Base-by-base conservation (phyloP, 139 green algal species). In the Closterium sp. region DNA sequence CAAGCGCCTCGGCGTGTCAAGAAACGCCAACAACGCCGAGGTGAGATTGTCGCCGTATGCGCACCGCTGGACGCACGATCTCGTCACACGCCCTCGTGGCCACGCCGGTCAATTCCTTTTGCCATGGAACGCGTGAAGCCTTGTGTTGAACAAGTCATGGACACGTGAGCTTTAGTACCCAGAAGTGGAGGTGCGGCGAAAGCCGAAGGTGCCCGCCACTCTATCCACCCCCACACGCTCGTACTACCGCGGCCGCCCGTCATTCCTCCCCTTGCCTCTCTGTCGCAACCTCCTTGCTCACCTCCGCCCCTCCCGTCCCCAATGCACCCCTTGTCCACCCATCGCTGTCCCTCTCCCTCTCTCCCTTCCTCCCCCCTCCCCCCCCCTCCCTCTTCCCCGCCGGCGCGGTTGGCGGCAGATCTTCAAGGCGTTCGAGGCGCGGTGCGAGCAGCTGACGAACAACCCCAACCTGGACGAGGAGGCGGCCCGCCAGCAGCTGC, bases 371-470 rank as follows among this genome's bases (percentile, higher is more conserved):
- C 9, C 16, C 43, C 43, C 43, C 43, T 16, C 3, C 23, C 23
- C 43, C 9, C 43, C 43, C 43, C 43, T 12, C 9, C 7, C 9
- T 12, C 43, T n/a, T 16, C 2, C 43, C 43, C 0, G 43, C 43
- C 43, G 2, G 43, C 43, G 43, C 2, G 12, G 43, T 69, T 16
- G 43, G 81, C 30, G 64, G 81, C 81, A 86, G 81, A 86, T 86
- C 30, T 32, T 86, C 2, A 86, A 86, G 4, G 81, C 81, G 81
- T 86, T 86, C 30, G 81, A 86, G 81, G 81, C n/a, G 81, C 81
- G 81, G 81, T 86, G 81, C 81, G 30, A 34, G 81, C n/a, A 86
- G 81, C 81, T 86, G n/a, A 86, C 81, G n/a, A 33, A 8, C 81
- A 33, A 32, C 81, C n/a, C n/a, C 16, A 33, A 33, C 81, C 81